Conservation (phyloP, 306 rosid genomes). For the Quercus agrifolia region DNA sequence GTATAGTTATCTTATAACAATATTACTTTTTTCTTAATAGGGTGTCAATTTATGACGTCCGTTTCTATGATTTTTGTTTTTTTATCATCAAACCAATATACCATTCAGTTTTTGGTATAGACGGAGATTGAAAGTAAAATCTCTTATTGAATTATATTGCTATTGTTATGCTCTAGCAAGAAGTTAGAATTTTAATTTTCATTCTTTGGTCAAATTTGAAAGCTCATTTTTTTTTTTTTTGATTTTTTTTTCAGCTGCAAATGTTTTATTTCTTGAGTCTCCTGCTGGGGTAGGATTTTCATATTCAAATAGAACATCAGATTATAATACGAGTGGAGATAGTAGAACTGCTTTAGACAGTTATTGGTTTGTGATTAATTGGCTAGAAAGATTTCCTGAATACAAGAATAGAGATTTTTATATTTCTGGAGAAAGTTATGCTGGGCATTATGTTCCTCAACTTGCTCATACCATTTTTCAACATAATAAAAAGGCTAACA, state of each 20-base stretch:
- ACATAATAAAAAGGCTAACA: slow-evolving; percentile 48
- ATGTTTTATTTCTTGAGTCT: slow-evolving; percentile 82
- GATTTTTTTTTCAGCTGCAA: slow-evolving; percentile 57
- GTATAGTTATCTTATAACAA: slow-evolving; percentile 23
- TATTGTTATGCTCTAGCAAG: neutral
- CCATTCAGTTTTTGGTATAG: no score
- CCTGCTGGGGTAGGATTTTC: slow-evolving; percentile 96
- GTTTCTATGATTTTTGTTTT: no score
- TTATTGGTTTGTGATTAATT: slow-evolving; percentile 65
- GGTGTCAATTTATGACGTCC: no score
- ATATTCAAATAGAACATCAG: slow-evolving; percentile 73
- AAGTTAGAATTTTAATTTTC: neutral
- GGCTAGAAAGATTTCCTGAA: slow-evolving; percentile 91
- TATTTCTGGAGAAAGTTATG: slow-evolving; percentile 90
- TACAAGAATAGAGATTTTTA: slow-evolving; percentile 65
- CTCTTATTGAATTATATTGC: neutral
- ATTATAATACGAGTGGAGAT: slow-evolving; percentile 61
- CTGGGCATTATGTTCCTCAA: slow-evolving; percentile 95
- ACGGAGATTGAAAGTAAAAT: accelerated
- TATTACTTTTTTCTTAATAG: no score
- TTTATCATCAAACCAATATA: no score
- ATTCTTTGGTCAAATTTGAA: neutral
- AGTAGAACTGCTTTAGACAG: slow-evolving; percentile 61
- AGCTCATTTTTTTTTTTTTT: neutral
- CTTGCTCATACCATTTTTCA: slow-evolving; percentile 76